Evolutionary conservation across 2,329 filamentous ascomycete genomes (phyloP), one percentile per base, ranked within the genome.

Genomic region (Claviceps fusiformis): DNA sequence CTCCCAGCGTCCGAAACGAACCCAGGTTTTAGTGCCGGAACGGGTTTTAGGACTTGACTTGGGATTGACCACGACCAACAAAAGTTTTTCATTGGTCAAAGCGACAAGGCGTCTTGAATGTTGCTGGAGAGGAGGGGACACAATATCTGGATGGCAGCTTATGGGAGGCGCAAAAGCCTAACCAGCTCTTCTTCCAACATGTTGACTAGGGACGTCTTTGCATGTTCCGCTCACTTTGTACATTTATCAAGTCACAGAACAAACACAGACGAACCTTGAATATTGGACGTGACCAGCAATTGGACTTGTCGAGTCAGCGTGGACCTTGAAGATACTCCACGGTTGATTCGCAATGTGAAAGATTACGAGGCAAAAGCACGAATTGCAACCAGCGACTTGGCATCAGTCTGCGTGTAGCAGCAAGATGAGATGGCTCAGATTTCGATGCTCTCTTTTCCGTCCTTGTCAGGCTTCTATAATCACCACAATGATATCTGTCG

Each of bases 211-310:
- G 13, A 24, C 27, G 15, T 44, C 33, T 44, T 50, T 17, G 5
- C 47, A 24, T 3, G 3, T 11, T 17, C 44, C 44, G 29, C 19
- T 46, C n/a, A 31, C 44, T 3, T 24, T 8, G 13, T 13, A 5
- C 19, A 24, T 13, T 29, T 41, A 43, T 11, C 24, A 24, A 24
- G 15, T 31, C n/a, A 45, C 47, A 24, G n/a, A 24, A 37, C 47
- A 41, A 27, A 49, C 39, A 39, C 27, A 53, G 43, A 53, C 43
- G 54, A 33, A 48, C 54, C 54, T 45, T 52, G 15, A 41, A 41
- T 37, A 24, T 6, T 39, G 31, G 10, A 53, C n/a, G 41, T 41
- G 49, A 33, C 31, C 27, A 44, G 53, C 15, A 45, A 27, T 27
- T 50, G 29, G 45, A 17, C 8, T n/a, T 39, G 11, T 31, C 15